Evolutionary conservation across 257 asterid genomes (phyloP), one percentile per base, ranked within the genome.

Genomic region (Nicotiana sylvestris): DNA sequence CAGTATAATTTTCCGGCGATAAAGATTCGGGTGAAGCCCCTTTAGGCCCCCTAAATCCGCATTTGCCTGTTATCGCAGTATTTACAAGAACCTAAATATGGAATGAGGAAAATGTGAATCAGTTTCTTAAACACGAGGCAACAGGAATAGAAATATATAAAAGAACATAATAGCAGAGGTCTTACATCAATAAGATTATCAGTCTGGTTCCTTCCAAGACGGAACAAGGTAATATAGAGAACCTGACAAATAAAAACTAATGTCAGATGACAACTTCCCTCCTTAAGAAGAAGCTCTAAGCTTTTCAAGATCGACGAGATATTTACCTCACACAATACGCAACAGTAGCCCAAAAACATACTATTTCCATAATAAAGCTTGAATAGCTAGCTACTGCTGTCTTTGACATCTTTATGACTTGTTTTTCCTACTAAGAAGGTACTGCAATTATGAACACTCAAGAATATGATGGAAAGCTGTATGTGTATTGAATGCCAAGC

Each of bases 391-490:
- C 88, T 95, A 85, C 89, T 92, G 91, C 98, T 92, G 83, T 93
- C 97, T 83, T 92, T 92, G 64, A 96, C 98, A 83, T 96, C 99
- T 87, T 96, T 96, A 82, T 96, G 99, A 86, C 98, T 96, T 72
- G 83, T 70, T 57, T 70, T 96, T 61, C 99, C 99, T 30, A 86
- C 89, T 93, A 96, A 84, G 89, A 96, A 94, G 77, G 98, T 90
- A 83, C 99, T 96, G 90, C 83, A 21, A 21, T 21, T 21, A 21
- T 21, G 21, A 21, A 21, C 21, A 21, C 21, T 21, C 21, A 21
- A 21, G 21, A 21, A 21, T 21, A 21, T 21, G 21, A 21, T 21
- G 21, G 21, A 21, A 21, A 21, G 21, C 21, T 21, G 21, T 21
- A 21, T 21, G 21, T 21, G 21, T 21, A 21, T 21, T 21, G 21